phyloP scores from a whole-genome alignment of 306 rosid genomes.

The Quercus alba region DNA sequence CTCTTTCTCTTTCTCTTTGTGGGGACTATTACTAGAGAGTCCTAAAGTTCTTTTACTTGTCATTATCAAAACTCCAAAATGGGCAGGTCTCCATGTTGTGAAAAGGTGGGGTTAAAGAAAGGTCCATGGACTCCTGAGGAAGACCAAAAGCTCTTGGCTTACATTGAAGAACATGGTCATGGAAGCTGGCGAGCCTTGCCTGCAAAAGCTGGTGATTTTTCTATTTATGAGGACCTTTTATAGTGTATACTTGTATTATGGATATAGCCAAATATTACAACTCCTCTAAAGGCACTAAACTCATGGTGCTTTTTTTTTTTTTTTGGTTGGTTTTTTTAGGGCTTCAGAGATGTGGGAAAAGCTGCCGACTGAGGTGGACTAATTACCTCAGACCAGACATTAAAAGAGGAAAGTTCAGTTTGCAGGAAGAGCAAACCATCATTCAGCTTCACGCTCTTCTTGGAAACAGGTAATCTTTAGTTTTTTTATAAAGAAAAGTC shows the following conservation, averaged over 20 bases:
- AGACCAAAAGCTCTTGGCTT: constrained; percentile 9
- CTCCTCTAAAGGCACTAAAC: background rate
- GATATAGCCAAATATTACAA: background rate
- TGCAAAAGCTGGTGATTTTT: constrained; percentile 17
- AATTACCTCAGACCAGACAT: constrained; percentile 51
- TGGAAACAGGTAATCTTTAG: constrained; percentile 35
- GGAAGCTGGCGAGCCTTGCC: constrained; percentile 25
- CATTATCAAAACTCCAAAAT: background rate
- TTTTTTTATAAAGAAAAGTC: too few species aligned
- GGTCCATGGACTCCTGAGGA: constrained; percentile 36
- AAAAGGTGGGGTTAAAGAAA: constrained; percentile 30
- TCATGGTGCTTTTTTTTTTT: background rate
- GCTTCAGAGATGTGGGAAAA: constrained; percentile 53
- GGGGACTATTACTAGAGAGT: too few species aligned
- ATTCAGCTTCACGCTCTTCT: constrained; percentile 61
- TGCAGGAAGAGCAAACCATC: constrained; percentile 51
- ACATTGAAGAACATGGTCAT: background rate
- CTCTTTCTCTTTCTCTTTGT: background rate
- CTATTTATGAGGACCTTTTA: background rate
- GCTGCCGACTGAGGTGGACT: constrained; percentile 56
- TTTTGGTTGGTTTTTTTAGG: constrained; percentile 14
- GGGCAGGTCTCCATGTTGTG: constrained; percentile 32
- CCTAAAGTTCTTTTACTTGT: background rate
- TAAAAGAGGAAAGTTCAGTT: constrained; percentile 50
- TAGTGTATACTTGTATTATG: background rate